phyloP scores from a whole-genome alignment of 2,329 filamentous ascomycete species.

The Ophiocordyceps camponoti-saundersi region DNA sequence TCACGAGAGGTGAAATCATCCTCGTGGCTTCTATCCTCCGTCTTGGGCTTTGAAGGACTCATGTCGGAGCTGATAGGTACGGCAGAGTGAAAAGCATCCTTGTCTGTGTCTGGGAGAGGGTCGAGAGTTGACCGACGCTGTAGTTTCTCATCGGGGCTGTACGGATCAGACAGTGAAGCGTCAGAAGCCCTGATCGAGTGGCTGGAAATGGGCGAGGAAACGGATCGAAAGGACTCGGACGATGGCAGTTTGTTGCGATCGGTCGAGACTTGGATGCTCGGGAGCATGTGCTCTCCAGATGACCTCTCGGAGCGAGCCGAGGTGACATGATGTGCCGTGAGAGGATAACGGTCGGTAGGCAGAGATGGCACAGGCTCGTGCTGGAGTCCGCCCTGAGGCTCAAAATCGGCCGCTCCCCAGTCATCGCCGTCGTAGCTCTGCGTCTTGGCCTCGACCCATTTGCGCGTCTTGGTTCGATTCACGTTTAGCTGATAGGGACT shows the following conservation, averaged over 20 bases:
- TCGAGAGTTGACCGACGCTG: constrained; percentile 33
- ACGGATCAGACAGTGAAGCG: constrained; percentile 60
- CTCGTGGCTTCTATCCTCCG: background rate
- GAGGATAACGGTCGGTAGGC: background rate
- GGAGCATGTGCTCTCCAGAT: background rate
- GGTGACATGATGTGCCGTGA: background rate
- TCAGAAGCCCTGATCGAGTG: background rate
- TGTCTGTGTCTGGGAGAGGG: constrained; percentile 36
- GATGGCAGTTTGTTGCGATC: background rate
- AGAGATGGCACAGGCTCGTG: background rate
- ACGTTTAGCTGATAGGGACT: constrained; percentile 63
- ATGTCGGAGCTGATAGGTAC: background rate
- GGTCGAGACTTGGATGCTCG: background rate
- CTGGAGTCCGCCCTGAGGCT: constrained; percentile 27
- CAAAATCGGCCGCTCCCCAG: constrained; percentile 62
- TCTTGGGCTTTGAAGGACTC: background rate
- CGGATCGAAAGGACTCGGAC: background rate
- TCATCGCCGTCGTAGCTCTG: constrained; percentile 85
- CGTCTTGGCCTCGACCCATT: constrained; percentile 84
- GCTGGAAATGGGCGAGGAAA: background rate
- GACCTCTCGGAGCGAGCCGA: background rate
- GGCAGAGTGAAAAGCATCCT: constrained; percentile 5
- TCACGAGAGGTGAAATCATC: background rate
- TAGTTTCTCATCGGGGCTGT: constrained; percentile 48
- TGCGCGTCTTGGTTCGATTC: constrained; percentile 75